Base-by-base conservation (phyloP, 352 stramenopile genomes). In the Phytophthora aleatoria region DNA sequence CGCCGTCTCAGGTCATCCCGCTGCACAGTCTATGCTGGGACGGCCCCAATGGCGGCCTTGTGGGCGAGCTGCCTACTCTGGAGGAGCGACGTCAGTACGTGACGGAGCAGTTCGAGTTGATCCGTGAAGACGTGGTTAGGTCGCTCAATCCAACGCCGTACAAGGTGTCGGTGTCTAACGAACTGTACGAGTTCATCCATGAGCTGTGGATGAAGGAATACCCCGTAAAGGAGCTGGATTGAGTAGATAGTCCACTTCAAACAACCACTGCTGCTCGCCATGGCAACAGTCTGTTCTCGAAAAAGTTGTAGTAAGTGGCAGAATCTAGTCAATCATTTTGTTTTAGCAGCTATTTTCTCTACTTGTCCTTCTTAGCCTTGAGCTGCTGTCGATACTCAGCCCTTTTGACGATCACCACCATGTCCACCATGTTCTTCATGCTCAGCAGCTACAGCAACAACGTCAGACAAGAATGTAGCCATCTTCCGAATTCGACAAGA, bases 81-180 rank as follows among this genome's bases (percentile, higher is more conserved):
- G 76, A 96, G 57, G 82, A 96, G 57, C 83, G 87, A 41, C 83
- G 91, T 24, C 66, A 85, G 59, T 96, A 94, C 68, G 94, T 99
- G 7, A 69, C 88, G 16, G 71, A 95, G 61, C 94, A 99, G 68
- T 90, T 99, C 56, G 76, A 93, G 47, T 49, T 97, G 20, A 91
- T 98, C 53, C 92, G 98, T 49, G 86, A 98, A 45, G 96, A 99
- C 64, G 85, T 98, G 16, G 85, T 99, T 52, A 89, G 97, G 31
- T 92, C 92, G 69, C 69, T 99, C 11, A 99, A 99, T 77, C 96
- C 98, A 31, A 98, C 95, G 41, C 92, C 92, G 24, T 98, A 97
- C 83, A 97, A 98, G 74, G 90, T 98, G 48, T 99, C 71, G 31
- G 87, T 95, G n/a, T 92, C 83, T 52, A 82, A 77, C 48, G 80